A percentile compares a stretch with the other conserved stretches of the same genome.
Evolutionary conservation across 2,329 filamentous ascomycete genomes (phyloP).

Genomic region (Rosellinia necatrix): DNA sequence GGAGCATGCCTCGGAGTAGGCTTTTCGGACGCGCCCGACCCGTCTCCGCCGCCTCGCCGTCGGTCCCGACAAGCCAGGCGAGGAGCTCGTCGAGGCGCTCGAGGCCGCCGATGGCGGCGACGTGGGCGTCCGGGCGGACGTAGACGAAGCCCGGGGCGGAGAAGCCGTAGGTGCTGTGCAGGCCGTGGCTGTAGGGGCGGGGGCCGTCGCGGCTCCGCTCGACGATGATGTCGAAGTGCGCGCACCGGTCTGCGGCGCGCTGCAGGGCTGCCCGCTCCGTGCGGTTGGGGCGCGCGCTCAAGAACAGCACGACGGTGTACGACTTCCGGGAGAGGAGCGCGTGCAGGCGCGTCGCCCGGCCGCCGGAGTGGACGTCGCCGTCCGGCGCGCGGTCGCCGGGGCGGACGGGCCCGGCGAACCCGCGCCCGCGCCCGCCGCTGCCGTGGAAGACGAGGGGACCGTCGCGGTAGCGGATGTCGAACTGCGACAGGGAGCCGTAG

Average conservation of each 20-base stretch:
- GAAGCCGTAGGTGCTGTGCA: constrained; percentile 12
- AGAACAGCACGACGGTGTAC: constrained; percentile 10
- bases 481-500: constrained; percentile 11
- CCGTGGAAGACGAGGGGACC: not conserved
- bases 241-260: not conserved
- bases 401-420: constrained; percentile 1
- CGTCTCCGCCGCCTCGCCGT: no score
- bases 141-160: constrained; percentile 13
- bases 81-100: constrained; percentile 5
- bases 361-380: not conserved
- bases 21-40: no score
- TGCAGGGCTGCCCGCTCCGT: not conserved
- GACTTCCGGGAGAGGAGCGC: not conserved
- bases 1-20: no score
- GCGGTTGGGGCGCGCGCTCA: not conserved
- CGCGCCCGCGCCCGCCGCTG: not conserved
- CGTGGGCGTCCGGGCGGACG: constrained; percentile 13
- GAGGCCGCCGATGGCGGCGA: constrained; percentile 5
- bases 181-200: constrained; percentile 4
- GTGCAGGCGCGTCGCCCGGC: not conserved
- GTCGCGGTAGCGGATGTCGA: constrained; percentile 13
- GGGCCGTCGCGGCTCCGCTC: constrained; percentile 1
- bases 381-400: constrained; percentile 12
- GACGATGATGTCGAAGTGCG: constrained; percentile 4
- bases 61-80: no score